These are phyloP conservation scores for Globisporangium echinulatum DNA, from an alignment of 352 stramenopile genomes.

Conservation along the genomic window DNA sequence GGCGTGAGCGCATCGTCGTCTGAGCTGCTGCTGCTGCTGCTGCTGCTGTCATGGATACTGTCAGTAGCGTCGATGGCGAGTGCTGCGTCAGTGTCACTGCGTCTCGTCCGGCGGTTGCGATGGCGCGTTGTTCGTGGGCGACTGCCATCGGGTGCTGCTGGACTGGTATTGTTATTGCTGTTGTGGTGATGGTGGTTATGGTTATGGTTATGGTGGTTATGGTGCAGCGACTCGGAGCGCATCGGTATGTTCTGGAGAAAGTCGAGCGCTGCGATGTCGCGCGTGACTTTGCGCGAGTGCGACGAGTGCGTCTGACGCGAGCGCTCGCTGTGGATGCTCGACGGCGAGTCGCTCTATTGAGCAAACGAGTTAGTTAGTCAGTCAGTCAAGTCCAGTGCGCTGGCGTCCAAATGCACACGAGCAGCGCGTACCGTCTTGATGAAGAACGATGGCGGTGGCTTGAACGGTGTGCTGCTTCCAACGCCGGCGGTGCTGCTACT, in stretches of 20 bases:
- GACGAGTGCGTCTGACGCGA: slow-evolving; percentile 18
- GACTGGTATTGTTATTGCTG: background rate
- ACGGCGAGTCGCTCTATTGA: slow-evolving; percentile 30
- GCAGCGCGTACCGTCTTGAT: slow-evolving; percentile 26
- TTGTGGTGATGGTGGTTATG: background rate
- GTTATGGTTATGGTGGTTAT: background rate
- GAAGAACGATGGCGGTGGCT: slow-evolving; percentile 20
- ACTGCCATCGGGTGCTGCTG: background rate
- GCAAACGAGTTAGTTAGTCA: background rate
- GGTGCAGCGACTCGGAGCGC: slow-evolving; percentile 34
- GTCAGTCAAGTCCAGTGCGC: background rate
- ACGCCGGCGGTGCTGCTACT: background rate
- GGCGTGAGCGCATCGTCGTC: no score
- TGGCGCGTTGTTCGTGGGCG: background rate
- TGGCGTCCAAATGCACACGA: background rate
- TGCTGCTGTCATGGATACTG: background rate
- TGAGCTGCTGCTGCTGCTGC: slow-evolving; percentile 2
- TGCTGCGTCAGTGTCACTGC: background rate
- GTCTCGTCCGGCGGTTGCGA: slow-evolving; percentile 1
- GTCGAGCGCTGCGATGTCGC: slow-evolving; percentile 83
- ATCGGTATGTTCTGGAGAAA: slow-evolving; percentile 88
- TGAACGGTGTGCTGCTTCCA: background rate
- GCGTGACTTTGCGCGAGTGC: slow-evolving; percentile 72
- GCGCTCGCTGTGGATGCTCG: slow-evolving; percentile 48
- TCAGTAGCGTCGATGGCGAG: background rate